These are phyloP conservation scores for Colletotrichum tamarilloi DNA, from an alignment of 2,329 filamentous ascomycete species.

Conservation along the genomic window DNA sequence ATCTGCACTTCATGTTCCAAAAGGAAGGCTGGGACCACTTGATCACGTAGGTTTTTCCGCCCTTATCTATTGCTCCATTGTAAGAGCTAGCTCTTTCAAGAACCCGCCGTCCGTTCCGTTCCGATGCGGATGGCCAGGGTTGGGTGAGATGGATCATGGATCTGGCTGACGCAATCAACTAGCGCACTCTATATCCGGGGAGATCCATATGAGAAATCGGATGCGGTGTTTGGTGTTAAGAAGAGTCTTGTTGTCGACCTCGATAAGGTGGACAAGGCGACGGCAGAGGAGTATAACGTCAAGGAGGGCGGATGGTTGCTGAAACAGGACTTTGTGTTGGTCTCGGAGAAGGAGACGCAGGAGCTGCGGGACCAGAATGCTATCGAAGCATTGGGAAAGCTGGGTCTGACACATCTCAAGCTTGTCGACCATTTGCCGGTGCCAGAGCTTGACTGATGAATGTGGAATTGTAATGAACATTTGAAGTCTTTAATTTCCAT, in stretches of 20 bases:
- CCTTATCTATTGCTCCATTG: neutral
- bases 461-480: neutral
- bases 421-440: conserved; percentile 82
- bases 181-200: conserved; percentile 82
- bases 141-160: neutral
- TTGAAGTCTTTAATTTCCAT: neutral
- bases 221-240: conserved; percentile 90
- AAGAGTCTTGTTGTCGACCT: conserved; percentile 78
- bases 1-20: conserved; percentile 92
- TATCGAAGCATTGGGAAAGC: conserved; percentile 71
- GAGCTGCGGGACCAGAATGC: conserved; percentile 73
- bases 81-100: neutral
- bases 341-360: conserved; percentile 75
- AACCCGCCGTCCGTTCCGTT: neutral
- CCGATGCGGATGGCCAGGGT: neutral
- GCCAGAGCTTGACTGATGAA: conserved; percentile 66
- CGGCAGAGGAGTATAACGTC: conserved; percentile 71
- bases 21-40: conserved; percentile 82
- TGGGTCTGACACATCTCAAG: conserved; percentile 74
- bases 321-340: conserved; percentile 82
- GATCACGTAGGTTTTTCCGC: conserved; percentile 74
- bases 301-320: conserved; percentile 72
- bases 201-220: conserved; percentile 84
- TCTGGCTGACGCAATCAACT: neutral
- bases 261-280: conserved; percentile 61